These are phyloP conservation scores for Knufia fluminis DNA, from an alignment of 2,329 filamentous ascomycete species.

Conservation along the genomic window DNA sequence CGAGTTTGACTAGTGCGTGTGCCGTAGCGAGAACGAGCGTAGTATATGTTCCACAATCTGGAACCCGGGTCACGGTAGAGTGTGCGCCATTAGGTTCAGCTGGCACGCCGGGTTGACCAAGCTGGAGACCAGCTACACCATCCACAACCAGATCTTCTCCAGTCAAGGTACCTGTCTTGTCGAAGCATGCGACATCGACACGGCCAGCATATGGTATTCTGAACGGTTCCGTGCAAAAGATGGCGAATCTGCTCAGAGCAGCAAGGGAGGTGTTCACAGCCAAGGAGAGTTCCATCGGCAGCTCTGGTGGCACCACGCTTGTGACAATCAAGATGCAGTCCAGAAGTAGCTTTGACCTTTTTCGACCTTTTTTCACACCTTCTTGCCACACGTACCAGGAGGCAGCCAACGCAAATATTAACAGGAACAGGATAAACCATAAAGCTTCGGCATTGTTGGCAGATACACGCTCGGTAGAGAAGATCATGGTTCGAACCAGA, in stretches of 20 bases:
- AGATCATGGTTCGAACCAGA: conserved; percentile 98
- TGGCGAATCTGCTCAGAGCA: conserved; percentile 86
- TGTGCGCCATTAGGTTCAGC: conserved; percentile 74
- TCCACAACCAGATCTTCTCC: conserved; percentile 96
- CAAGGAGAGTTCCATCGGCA: conserved; percentile 95
- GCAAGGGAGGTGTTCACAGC: conserved; percentile 97
- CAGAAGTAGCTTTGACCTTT: conserved; percentile 91
- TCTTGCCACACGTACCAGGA: conserved; percentile 99
- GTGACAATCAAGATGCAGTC: conserved; percentile 97
- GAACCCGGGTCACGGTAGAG: conserved; percentile 63
- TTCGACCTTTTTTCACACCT: conserved; percentile 86
- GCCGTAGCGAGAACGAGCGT: conserved; percentile 90
- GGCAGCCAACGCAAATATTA: conserved; percentile 91
- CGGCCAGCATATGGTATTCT: conserved; percentile 92
- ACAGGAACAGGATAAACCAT: conserved; percentile 93
- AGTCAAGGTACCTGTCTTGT: conserved; percentile 95
- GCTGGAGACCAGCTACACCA: conserved; percentile 79
- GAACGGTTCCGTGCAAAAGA: conserved; percentile 98
- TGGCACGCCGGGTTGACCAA: conserved; percentile 58
- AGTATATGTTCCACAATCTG: conserved; percentile 65
- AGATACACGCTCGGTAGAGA: conserved; percentile 97
- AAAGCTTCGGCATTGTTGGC: conserved; percentile 94
- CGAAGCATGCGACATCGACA: conserved; percentile 93
- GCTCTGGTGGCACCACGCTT: conserved; percentile 93
- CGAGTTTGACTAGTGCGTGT: conserved; percentile 88